phyloP scores from a whole-genome alignment of 2,329 filamentous ascomycete species.

The Sphaerulina musiva region DNA sequence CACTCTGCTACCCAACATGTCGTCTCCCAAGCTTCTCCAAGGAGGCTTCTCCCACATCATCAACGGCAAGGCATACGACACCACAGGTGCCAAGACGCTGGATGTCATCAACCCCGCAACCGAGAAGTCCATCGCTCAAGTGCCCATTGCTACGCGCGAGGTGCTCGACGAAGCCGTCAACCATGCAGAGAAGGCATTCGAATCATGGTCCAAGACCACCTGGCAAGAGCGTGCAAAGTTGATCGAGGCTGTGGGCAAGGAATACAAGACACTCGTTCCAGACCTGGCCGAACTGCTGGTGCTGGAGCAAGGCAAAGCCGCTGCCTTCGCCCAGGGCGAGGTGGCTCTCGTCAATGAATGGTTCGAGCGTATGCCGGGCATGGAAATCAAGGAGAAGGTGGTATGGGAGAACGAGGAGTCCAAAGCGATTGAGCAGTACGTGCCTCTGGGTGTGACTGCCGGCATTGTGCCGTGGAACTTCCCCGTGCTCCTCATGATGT shows the following conservation, averaged over 20 bases:
- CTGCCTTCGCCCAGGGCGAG: constrained; percentile 16
- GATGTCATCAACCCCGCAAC: constrained; percentile 34
- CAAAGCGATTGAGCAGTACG: constrained; percentile 19
- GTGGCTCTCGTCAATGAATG: constrained; percentile 19
- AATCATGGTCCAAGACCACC: constrained; percentile 31
- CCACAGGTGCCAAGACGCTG: constrained; percentile 26
- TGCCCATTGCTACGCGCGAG: constrained; percentile 35
- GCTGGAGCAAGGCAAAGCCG: constrained; percentile 20
- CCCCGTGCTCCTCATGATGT: constrained; percentile 45
- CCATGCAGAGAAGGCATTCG: constrained; percentile 33
- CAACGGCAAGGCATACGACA: constrained; percentile 32
- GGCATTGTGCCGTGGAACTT: constrained; percentile 41
- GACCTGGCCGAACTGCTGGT: constrained; percentile 18
- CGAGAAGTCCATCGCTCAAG: constrained; percentile 32
- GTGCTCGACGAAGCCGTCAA: constrained; percentile 36
- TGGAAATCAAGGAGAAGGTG: constrained; percentile 18
- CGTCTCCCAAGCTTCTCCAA: constrained; percentile 16
- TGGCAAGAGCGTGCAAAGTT: constrained; percentile 30
- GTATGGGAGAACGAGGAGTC: constrained; percentile 19
- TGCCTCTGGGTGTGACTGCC: constrained; percentile 18
- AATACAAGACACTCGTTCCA: constrained; percentile 14
- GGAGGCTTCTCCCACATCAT: constrained; percentile 33
- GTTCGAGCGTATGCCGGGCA: constrained; percentile 18
- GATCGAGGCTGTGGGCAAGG: constrained; percentile 16
- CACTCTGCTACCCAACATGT: constrained; percentile 9